phyloP scores from a whole-genome alignment of 2,329 filamentous ascomycete genomes.

The Knufia petricola region DNA sequence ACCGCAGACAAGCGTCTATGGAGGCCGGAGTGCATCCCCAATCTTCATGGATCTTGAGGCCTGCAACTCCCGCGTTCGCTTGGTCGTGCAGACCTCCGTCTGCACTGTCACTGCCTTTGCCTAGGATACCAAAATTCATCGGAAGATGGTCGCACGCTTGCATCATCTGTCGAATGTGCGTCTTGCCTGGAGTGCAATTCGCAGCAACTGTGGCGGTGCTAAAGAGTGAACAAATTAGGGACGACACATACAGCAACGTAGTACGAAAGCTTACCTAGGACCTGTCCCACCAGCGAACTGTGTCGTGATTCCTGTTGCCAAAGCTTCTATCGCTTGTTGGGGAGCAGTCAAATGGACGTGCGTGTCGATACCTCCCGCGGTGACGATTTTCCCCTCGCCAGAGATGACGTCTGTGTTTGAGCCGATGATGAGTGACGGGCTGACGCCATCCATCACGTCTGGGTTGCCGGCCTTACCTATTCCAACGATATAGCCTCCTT shows the following conservation, averaged over 20 bases:
- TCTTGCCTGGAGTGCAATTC: constrained; percentile 80
- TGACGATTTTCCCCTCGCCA: constrained; percentile 81
- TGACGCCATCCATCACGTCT: constrained; percentile 85
- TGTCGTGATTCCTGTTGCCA: constrained; percentile 80
- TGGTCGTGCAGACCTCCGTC: constrained; percentile 66
- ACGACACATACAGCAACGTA: too few species aligned
- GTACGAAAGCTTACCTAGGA: too few species aligned
- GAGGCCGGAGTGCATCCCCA: constrained; percentile 88
- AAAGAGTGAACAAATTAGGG: too few species aligned
- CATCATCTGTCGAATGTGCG: constrained; percentile 79
- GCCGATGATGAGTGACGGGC: constrained; percentile 68
- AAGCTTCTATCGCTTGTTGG: constrained; percentile 74
- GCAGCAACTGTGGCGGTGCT: constrained; percentile 85
- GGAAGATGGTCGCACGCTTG: constrained; percentile 74
- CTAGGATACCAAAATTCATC: constrained; percentile 81
- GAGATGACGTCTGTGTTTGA: constrained; percentile 87
- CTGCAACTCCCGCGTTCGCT: constrained; percentile 71
- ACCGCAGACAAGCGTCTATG: constrained; percentile 85
- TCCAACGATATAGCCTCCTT: constrained; percentile 71
- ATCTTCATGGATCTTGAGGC: constrained; percentile 90
- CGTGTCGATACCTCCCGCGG: constrained; percentile 78
- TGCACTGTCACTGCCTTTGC: constrained; percentile 81
- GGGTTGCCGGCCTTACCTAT: constrained; percentile 95
- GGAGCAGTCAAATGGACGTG: constrained; percentile 95
- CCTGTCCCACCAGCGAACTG: constrained; percentile 86